Evolutionary conservation across 768 basidiomycete species (phyloP).

Genomic region (Steccherinum ochraceum): DNA sequence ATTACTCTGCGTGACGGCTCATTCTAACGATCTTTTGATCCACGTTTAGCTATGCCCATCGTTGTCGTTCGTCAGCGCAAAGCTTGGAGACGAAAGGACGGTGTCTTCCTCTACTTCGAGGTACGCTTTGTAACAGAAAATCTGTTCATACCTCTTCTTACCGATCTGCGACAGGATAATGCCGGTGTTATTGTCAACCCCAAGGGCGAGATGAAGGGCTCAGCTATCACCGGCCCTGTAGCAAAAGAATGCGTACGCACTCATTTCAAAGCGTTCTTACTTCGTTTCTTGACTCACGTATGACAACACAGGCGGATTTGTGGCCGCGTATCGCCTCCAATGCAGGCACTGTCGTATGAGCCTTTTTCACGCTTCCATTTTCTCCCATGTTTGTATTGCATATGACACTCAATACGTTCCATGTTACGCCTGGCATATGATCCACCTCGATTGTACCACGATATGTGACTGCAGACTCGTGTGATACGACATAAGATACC

Average conservation of each 20-base stretch:
- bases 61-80: constrained; percentile 98
- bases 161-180: constrained; percentile 55
- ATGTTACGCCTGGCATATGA: too few relatives aligned
- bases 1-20: too few relatives aligned
- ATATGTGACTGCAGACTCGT: not conserved
- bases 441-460: too few relatives aligned
- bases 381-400: constrained; percentile 20
- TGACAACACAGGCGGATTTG: constrained; percentile 67
- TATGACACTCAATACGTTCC: constrained; percentile 19
- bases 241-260: constrained; percentile 96
- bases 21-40: not conserved
- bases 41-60: constrained; percentile 79
- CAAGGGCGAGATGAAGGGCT: constrained; percentile 99
- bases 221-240: constrained; percentile 92
- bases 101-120: constrained; percentile 99
- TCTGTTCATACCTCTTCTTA: not conserved
- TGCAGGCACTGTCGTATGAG: constrained; percentile 95
- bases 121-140: constrained; percentile 28
- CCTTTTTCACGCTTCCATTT: constrained; percentile 9
- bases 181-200: constrained; percentile 97
- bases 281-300: constrained; percentile 1
- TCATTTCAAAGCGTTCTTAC: not conserved
- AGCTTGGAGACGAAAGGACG: constrained; percentile 96
- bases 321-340: constrained; percentile 99
- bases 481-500: not conserved